Evolutionary conservation across 805 yeast genomes (phyloP).

Genomic region (Debaryomyces castellii): DNA sequence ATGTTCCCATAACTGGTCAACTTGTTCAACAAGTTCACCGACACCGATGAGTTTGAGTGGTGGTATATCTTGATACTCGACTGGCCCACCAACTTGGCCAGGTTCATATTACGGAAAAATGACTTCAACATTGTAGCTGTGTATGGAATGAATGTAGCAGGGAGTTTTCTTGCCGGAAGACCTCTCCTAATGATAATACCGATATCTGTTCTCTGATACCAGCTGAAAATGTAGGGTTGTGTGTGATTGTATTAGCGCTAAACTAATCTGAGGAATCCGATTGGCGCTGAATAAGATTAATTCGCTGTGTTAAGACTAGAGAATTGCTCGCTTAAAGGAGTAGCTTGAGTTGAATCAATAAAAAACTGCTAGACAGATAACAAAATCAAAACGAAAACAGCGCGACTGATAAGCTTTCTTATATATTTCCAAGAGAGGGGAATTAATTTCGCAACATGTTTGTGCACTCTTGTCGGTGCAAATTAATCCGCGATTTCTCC

Average conservation of each 20-base stretch:
- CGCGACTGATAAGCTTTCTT: background rate
- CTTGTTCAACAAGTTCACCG: constrained; percentile 24
- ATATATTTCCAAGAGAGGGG: background rate
- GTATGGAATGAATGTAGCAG: background rate
- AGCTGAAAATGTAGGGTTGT: too few species aligned
- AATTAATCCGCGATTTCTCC: constrained; percentile 6
- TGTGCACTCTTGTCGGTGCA: constrained; percentile 3
- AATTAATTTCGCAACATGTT: constrained; percentile 2
- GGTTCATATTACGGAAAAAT: constrained; percentile 7
- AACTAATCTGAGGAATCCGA: background rate
- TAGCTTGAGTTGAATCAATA: background rate
- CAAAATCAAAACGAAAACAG: background rate
- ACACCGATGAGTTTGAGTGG: constrained; percentile 24
- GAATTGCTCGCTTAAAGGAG: background rate
- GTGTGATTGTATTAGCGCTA: background rate
- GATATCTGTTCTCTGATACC: background rate
- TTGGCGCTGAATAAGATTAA: background rate
- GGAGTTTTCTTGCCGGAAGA: background rate
- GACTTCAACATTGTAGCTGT: constrained; percentile 7
- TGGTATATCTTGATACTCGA: constrained; percentile 22
- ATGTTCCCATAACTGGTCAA: constrained; percentile 17
- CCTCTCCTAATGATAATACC: background rate
- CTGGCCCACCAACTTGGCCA: background rate
- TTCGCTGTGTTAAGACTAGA: background rate
- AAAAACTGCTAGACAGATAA: background rate